Base-by-base conservation (phyloP, 352 stramenopile species). In the Phytopythium boreale region DNA sequence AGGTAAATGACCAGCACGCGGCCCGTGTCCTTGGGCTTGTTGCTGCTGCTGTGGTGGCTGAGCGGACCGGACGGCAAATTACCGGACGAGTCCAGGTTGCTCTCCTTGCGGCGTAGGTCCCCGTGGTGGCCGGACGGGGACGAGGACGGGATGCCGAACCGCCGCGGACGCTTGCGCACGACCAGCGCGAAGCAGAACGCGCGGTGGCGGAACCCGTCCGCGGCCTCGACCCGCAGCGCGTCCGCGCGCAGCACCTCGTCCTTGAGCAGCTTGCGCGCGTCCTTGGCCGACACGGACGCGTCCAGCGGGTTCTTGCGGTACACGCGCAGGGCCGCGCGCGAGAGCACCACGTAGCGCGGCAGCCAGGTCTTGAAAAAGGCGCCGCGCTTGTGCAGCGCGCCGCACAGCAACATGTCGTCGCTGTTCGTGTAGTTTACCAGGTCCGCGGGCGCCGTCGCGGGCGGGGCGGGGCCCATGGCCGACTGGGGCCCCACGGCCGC, bases 301-400 rank as follows among this genome's bases (percentile, higher is more conserved):
- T 63, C 60, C 41, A 82, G 73, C 37, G 81, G 79, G 66, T 92
- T 90, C 67, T 88, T 89, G 44, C 77, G 71, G 68, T 90, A 95
- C 57, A 93, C 90, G 56, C 76, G 72, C 6, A 95, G 70, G 43
- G 79, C 78, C 11, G 59, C 50, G 36, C 76, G 71, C 6, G 81
- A 88, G n/a, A 95, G 62, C 27, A 91, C 76, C 47, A 92, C 82
- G 59, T 89, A 83, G 0, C 84, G 70, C 27, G 80, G 74, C 41
- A 92, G 62, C 84, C 84, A 95, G 58, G 76, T 79, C 66, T 88
- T 87, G 62, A 92, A 89, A 47, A 95, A 80, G 50, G 89, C 81
- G 26, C 82, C 82, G 57, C 84, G 82, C 61, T 92, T 92, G 47
- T 67, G 72, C 34, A 95, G 66, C 47, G 76, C 62, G 47, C 79